These are phyloP conservation scores for Diaporthe eres DNA, from an alignment of 2,329 filamentous ascomycete species.

Conservation along the genomic window DNA sequence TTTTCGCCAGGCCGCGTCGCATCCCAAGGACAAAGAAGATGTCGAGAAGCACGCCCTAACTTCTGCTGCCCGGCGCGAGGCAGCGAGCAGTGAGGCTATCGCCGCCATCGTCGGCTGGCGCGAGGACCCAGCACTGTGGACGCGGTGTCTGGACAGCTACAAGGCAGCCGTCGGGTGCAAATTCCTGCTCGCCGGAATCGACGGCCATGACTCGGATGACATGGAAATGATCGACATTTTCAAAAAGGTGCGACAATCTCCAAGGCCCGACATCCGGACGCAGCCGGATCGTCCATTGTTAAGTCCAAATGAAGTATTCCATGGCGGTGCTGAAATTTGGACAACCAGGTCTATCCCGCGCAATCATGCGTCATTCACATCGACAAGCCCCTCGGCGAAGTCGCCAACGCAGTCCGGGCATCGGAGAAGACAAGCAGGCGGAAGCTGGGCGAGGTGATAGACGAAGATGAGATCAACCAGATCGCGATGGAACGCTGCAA, in stretches of 20 bases:
- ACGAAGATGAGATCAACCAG: conserved; percentile 32
- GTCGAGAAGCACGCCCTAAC: conserved; percentile 41
- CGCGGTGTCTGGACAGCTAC: conserved; percentile 49
- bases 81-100: conserved; percentile 45
- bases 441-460: conserved; percentile 7
- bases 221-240: conserved; percentile 50
- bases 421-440: conserved; percentile 30
- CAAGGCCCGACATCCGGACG: not conserved
- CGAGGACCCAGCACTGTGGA: conserved; percentile 49
- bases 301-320: not conserved
- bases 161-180: conserved; percentile 45
- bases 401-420: conserved; percentile 45
- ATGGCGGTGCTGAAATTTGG: not conserved
- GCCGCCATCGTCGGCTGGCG: conserved; percentile 49
- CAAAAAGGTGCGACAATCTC: conserved; percentile 39
- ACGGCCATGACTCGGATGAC: conserved; percentile 49
- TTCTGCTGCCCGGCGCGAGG: not conserved
- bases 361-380: conserved; percentile 45
- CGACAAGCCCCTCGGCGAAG: conserved; percentile 47
- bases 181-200: conserved; percentile 49
- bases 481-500: conserved; percentile 35
- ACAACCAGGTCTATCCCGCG: conserved; percentile 45
- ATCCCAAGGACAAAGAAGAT: conserved; percentile 40
- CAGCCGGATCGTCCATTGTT: not conserved
- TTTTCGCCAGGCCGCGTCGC: conserved; percentile 23